Base-by-base conservation (phyloP, 2,329 filamentous ascomycete genomes). In the Beauveria brongniartii region DNA sequence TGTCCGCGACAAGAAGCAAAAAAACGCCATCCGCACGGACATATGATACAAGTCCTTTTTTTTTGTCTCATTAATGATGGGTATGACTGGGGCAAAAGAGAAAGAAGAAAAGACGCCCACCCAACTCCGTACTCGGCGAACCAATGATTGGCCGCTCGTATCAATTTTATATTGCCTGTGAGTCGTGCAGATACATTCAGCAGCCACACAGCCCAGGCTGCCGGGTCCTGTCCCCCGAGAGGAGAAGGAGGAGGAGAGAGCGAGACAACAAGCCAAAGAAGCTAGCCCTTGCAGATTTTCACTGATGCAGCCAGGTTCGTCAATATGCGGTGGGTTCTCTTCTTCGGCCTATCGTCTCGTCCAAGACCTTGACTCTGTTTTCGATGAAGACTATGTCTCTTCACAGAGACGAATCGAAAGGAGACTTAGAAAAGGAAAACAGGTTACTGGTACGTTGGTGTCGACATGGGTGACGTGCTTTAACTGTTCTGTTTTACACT, bases 11-110 rank as follows among this genome's bases (percentile, higher is more conserved):
- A 16, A 12, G 37, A 7, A 22, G 26, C 47, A 52, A 52, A 55
- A 46, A 55, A 55, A 47, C 26, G 54, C 54, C 54, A 46, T 47
- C 54, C 43, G 41, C 54, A 55, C 54, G 26, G 54, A 55, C 54
- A 46, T 37, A 26, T 40, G 9, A 24, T 20, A 44, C 53, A 55
- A 44, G 37, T 52, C 20, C 20, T 16, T 24, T 37, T 37, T 28
- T 37, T 18, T 52, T 20, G 50, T 52, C 30, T 37, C 50, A 40
- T 52, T 40, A 20, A 52, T 24, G 28, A 16, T 41, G 16, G 16
- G 16, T 50, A 34, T 34, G 30, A 34, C 30, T 34, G 30, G 30
- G 30, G 30, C 30, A 34, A 34, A 34, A 34, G 30, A 34, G 14
- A 1, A 34, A 34, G 30, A 34, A 34, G 30, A 14, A 34, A 34